Evolutionary conservation across 2,329 filamentous ascomycete species (phyloP), one percentile per base, ranked within the genome.

Genomic region (Pseudogymnoascus sp.): DNA sequence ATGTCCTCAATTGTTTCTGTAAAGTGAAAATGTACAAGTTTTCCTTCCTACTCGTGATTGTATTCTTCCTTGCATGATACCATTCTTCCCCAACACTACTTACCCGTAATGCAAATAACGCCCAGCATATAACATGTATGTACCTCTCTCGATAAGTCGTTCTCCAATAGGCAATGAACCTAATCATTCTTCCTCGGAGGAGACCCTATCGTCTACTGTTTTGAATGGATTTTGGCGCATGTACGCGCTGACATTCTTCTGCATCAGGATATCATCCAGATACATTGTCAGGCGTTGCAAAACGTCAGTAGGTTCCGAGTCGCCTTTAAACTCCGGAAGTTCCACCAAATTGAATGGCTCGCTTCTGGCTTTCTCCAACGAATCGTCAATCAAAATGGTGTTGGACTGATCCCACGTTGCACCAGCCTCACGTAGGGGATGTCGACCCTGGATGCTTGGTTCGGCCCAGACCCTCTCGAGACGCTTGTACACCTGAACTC

Each of bases 331-430:
- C 74, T 95, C 91, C 0, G 92, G 89, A 21, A 97, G 81, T 66
- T 86, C 79, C 8, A 97, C 75, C 21, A 94, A 80, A 69, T 97
- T 97, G 75, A 84, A 83, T 0, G 94, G 94, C 73, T 99, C 90
- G 61, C 82, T 87, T 27, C 84, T 80, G 0, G 87, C 92, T 78
- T 97, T 99, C 69, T 92, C 81, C 1, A 75, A 69, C 31, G 87
- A 90, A 75, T 97, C 94, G 68, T 99, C 94, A 39, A 97, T 85
- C 27, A 99, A 79, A 5, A 97, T 81, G 0, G 94, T 97, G 73
- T 97, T 96, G 59, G 81, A 81, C 75, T 96, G 92, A 68, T 86
- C 82, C 88, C 92, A 97, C 10, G 72, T 68, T 12, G 70, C 73
- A 74, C 79, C 18, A 65, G 61, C 0, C 67, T 72, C 12, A 69